Evolutionary conservation across 2,329 filamentous ascomycete genomes (phyloP), one percentile per base, ranked within the genome.

Genomic region (Colletotrichum magnum): DNA sequence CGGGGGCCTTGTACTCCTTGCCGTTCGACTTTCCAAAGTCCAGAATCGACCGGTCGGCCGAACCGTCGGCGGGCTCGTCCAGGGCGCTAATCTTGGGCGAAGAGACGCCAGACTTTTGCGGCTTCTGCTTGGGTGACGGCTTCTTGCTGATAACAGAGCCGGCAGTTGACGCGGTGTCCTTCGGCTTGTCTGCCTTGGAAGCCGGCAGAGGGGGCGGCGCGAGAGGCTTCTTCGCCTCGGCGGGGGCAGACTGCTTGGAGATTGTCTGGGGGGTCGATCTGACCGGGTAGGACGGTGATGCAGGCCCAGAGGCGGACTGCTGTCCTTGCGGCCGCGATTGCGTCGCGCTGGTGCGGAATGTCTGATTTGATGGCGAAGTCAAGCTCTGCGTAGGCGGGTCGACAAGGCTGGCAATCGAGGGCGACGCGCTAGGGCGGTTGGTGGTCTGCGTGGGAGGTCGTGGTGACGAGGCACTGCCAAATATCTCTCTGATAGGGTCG

Each of bases 371-470:
- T 28, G 79, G 83, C 4, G 81, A 84, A 26, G 79, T 79, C 26
- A 80, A 77, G 64, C 72, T 73, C 54, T 80, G 83, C 53, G 68
- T 6, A 21, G 84, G 81, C 10, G 85, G 92, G 73, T 97, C 94
- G 58, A 98, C 93, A 66, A 98, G 87, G 80, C 94, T 97, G 6
- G 94, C 92, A 73, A 98, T 97, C 3, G 95, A 95, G 1, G 95
- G 95, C 5, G 95, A 98, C 47, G 93, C 93, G 77, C 93, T 95
- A n/a, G 93, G 92, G 63, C 92, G 89, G 79, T 92, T 92, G 62
- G 77, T 74, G 54, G 77, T 74, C 54, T 79, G 79, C n/a, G 77
- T 72, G 75, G 79, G 61, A 77, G 78, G 12, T 54, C 86, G 83
- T n/a, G 88, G 88, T 7, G 88, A 89, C 39, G 83, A 78, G 4